Percentiles rank a stretch among this genome's conserved stretches.
These are phyloP conservation scores for Solanum rostratum DNA, from an alignment of 257 asterid genomes.

Conservation along the genomic window DNA sequence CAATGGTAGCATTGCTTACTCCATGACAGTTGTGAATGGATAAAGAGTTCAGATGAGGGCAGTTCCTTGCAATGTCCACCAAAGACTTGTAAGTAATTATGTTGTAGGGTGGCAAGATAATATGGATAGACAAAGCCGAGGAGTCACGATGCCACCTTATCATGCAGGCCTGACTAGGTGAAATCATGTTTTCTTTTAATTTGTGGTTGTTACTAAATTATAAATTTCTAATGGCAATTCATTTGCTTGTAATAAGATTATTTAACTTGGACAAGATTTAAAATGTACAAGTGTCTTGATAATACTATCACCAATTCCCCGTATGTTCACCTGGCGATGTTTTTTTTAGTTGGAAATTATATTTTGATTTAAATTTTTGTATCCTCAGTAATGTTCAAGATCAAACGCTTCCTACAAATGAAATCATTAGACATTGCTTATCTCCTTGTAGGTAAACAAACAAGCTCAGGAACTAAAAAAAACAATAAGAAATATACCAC, in stretches of 20 bases:
- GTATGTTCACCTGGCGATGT: not conserved
- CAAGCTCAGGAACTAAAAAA: not conserved
- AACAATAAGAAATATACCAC: not conserved
- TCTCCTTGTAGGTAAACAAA: no score
- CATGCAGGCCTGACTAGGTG: constrained; percentile 1
- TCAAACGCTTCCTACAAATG: not conserved
- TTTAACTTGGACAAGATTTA: not conserved
- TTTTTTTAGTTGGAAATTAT: not conserved
- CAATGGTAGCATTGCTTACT: no score
- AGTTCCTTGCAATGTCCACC: no score
- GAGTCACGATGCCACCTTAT: not conserved
- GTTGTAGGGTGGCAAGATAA: constrained; percentile 5
- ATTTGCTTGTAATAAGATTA: not conserved
- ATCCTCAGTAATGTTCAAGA: not conserved
- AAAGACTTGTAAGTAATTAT: not conserved
- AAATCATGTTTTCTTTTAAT: not conserved
- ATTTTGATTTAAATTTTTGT: no score
- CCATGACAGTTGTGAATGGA: no score
- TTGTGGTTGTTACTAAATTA: not conserved
- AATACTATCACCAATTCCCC: no score
- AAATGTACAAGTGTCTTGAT: not conserved
- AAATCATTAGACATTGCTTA: no score
- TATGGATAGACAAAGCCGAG: not conserved
- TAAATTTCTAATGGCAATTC: not conserved
- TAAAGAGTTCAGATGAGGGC: no score